Conservation (phyloP, 78 protist species). For the Dictyostelium capitatum region DNA sequence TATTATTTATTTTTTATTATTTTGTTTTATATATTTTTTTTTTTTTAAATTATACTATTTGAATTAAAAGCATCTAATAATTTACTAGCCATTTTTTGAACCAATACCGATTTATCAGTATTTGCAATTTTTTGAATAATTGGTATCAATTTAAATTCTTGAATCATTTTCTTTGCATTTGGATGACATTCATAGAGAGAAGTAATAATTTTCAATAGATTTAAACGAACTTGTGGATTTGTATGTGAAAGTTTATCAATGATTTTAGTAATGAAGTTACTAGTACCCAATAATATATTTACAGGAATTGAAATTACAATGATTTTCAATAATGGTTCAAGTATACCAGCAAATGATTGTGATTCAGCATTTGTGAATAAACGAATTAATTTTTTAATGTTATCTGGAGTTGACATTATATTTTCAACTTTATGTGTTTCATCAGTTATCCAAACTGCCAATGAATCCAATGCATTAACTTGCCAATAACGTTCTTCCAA, state of each 20-base stretch:
- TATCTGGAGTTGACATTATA: conserved; percentile 23
- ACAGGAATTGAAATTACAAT: conserved; percentile 15
- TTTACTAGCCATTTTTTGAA: conserved; percentile 66
- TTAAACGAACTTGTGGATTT: conserved; percentile 60
- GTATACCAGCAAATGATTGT: conserved; percentile 66
- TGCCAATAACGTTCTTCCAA: conserved; percentile 84
- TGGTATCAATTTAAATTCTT: conserved; percentile 67
- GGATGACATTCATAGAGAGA: conserved; percentile 68
- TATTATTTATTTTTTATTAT: too few relatives aligned
- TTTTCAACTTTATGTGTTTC: conserved; percentile 64
- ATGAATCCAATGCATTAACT: conserved; percentile 90
- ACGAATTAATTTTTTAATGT: conserved; percentile 29
- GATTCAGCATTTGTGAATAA: conserved; percentile 50
- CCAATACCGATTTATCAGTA: conserved; percentile 72
- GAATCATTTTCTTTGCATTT: conserved; percentile 76
- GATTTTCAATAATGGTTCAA: conserved; percentile 78
- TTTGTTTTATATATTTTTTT: not conserved
- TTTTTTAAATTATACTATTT: conserved; percentile 57
- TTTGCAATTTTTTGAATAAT: conserved; percentile 59
- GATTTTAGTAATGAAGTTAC: conserved; percentile 37
- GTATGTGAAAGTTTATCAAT: conserved; percentile 46
- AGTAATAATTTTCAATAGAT: conserved; percentile 54
- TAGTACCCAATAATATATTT: conserved; percentile 59
- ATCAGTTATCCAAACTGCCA: conserved; percentile 88
- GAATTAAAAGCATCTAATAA: conserved; percentile 73